Percentiles rank a stretch among this genome's conserved stretches.
Evolutionary conservation across 352 stramenopile genomes (phyloP).

Genomic region (Phytophthora kernoviae): DNA sequence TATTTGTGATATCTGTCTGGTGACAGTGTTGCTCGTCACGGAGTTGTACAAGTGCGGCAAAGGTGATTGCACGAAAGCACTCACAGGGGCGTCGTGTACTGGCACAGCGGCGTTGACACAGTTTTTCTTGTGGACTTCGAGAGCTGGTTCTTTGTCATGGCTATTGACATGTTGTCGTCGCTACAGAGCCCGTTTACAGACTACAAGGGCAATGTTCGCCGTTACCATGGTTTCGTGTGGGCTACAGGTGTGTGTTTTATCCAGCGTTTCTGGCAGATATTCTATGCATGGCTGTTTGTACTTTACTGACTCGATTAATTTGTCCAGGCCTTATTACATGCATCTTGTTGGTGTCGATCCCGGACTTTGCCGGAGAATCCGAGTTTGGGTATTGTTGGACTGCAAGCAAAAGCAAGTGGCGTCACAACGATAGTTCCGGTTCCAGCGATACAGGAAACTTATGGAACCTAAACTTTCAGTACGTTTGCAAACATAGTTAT

Average conservation of each 20-base stretch:
- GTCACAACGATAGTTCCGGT: slow-evolving; percentile 22
- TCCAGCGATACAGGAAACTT: slow-evolving; percentile 54
- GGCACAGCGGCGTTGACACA: slow-evolving; percentile 78
- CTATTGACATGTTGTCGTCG: slow-evolving; percentile 86
- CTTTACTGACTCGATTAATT: slow-evolving; percentile 13
- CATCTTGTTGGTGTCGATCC: slow-evolving; percentile 75
- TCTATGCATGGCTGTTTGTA: too few species aligned
- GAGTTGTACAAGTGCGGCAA: slow-evolving; percentile 83
- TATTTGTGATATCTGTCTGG: slow-evolving; percentile 83
- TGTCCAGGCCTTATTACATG: slow-evolving; percentile 60
- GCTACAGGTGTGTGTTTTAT: slow-evolving; percentile 47
- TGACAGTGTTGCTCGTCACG: slow-evolving; percentile 74
- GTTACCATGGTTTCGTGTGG: slow-evolving; percentile 88
- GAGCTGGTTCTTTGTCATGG: slow-evolving; percentile 91
- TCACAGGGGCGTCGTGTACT: slow-evolving; percentile 56
- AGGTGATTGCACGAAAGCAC: slow-evolving; percentile 37
- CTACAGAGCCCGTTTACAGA: slow-evolving; percentile 89
- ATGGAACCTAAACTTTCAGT: slow-evolving; percentile 89
- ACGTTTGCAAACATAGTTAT: slow-evolving; percentile 12
- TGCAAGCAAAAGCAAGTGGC: slow-evolving; percentile 65
- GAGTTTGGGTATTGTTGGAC: slow-evolving; percentile 90
- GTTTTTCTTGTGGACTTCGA: slow-evolving; percentile 89
- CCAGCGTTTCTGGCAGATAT: too few species aligned
- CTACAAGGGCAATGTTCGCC: slow-evolving; percentile 86
- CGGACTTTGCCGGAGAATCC: slow-evolving; percentile 69